These are phyloP conservation scores for Miscanthus sacchariflorus DNA, from an alignment of 202 grass and related monocot species.

Conservation along the genomic window DNA sequence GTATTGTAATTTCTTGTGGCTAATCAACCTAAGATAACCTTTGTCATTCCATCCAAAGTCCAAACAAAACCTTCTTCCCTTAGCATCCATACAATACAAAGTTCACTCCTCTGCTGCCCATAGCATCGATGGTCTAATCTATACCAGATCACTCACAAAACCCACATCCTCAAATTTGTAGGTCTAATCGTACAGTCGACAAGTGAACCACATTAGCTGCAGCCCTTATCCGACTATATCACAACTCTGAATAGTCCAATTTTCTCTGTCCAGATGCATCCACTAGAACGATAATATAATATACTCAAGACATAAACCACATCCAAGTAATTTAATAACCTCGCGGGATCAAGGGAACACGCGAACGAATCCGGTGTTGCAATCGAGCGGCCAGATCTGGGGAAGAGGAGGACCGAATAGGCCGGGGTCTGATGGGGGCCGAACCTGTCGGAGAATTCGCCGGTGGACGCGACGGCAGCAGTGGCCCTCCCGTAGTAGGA, in stretches of 20 bases:
- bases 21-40: not conserved
- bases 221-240: not conserved
- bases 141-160: not conserved
- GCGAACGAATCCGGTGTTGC: not conserved
- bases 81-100: not conserved
- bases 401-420: not conserved
- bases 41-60: not conserved
- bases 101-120: not conserved
- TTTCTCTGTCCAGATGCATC: not conserved
- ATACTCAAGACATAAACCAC: not conserved
- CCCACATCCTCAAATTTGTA: not conserved
- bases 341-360: not conserved
- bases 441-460: not conserved
- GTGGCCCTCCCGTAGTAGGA: not conserved
- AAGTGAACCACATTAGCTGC: constrained; percentile 1
- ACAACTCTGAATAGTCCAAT: not conserved
- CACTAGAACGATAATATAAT: not conserved
- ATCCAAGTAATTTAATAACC: not conserved
- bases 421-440: not conserved
- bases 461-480: not conserved
- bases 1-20: too few species aligned
- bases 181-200: not conserved
- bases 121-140: not conserved
- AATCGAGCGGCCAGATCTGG: constrained; percentile 6
- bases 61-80: not conserved